A percentile compares a stretch with the other conserved stretches of the same genome.
phyloP scores from a whole-genome alignment of 805 yeast genomes.

The Nakazawaea sp. region DNA sequence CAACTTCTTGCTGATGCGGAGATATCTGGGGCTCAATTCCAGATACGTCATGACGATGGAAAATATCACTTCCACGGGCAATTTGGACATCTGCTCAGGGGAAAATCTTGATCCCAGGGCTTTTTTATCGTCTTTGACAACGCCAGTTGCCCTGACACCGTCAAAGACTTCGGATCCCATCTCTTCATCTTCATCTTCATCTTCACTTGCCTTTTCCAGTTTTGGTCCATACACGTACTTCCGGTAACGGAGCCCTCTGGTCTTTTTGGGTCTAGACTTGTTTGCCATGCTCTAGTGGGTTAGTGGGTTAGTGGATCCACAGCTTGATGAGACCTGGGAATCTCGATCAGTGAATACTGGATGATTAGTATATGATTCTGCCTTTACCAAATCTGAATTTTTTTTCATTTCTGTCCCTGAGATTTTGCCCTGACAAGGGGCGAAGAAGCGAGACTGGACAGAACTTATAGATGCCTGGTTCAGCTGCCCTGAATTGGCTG shows the following conservation, averaged over 20 bases:
- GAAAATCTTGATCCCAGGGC: too few species aligned
- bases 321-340: neutral
- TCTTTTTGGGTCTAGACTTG: slow-evolving; percentile 80
- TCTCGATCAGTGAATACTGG: too few species aligned
- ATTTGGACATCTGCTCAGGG: slow-evolving; percentile 12
- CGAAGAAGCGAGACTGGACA: too few species aligned
- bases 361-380: too few species aligned
- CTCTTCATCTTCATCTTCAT: slow-evolving; percentile 21
- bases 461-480: too few species aligned
- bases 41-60: slow-evolving; percentile 40
- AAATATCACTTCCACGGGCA: slow-evolving; percentile 32
- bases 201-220: slow-evolving; percentile 19
- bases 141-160: slow-evolving; percentile 35
- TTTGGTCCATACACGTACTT: slow-evolving; percentile 55
- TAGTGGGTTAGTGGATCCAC: too few species aligned
- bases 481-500: too few species aligned
- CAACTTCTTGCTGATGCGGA: slow-evolving; percentile 57
- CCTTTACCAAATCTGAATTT: too few species aligned
- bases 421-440: too few species aligned
- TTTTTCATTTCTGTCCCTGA: too few species aligned
- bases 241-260: slow-evolving; percentile 65
- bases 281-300: slow-evolving; percentile 56
- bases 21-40: slow-evolving; percentile 29
- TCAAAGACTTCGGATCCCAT: slow-evolving; percentile 17
- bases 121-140: neutral